phyloP scores from a whole-genome alignment of 1,284 basidiomycete genomes.

The Apiotrichum akiyoshidainum region DNA sequence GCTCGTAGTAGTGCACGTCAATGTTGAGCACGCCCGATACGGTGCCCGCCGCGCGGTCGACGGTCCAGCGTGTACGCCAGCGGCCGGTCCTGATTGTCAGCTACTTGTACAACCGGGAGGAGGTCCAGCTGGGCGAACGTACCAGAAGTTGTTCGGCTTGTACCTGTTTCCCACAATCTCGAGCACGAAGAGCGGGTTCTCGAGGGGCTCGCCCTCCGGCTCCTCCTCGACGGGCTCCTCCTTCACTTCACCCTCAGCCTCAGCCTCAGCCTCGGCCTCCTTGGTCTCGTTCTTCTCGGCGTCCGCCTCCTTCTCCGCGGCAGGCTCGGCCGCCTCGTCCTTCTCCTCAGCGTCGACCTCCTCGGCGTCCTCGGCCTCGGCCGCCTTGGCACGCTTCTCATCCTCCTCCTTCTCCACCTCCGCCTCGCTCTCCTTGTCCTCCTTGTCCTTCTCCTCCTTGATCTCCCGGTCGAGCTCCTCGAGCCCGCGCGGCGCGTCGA shows the following conservation, averaged over 20 bases:
- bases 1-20: constrained; percentile 93
- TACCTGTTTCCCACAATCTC: constrained; percentile 91
- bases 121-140: too few relatives aligned
- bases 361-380: neutral
- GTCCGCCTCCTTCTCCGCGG: constrained; percentile 5
- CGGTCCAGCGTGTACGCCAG: constrained; percentile 65
- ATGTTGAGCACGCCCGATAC: constrained; percentile 63
- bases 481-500: constrained; percentile 32
- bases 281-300: constrained; percentile 19
- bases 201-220: constrained; percentile 16
- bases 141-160: constrained; percentile 88
- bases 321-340: constrained; percentile 2
- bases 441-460: constrained; percentile 3
- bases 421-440: neutral
- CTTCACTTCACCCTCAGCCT: neutral
- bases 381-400: neutral
- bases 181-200: constrained; percentile 59
- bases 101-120: too few relatives aligned
- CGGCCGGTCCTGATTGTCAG: constrained; percentile 71
- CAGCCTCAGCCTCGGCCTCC: constrained; percentile 12
- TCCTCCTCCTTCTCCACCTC: neutral
- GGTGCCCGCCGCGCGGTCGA: constrained; percentile 46
- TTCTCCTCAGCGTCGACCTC: neutral
- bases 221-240: constrained; percentile 2
- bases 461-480: constrained; percentile 18